Evolutionary conservation across 2,329 filamentous ascomycete genomes (phyloP).

Genomic region (Parascedosporium putredinis): DNA sequence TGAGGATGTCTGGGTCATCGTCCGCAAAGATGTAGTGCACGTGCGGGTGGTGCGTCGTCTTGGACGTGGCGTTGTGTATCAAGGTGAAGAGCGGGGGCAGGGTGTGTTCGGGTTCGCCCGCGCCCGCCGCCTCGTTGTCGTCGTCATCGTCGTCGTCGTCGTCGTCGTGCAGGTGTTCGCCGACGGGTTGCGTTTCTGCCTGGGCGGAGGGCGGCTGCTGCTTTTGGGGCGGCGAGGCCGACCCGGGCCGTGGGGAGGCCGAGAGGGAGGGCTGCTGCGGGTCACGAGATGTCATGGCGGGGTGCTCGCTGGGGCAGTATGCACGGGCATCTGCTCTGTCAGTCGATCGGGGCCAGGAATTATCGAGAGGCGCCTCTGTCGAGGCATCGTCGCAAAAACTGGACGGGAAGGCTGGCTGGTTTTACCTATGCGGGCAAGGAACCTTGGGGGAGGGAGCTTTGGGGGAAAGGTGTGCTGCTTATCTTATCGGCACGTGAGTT

Average conservation of each 20-base stretch:
- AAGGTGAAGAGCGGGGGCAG: conserved; percentile 67
- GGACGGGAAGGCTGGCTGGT: conserved; percentile 1
- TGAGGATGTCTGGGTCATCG: conserved; percentile 72
- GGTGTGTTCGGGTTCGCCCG: neutral
- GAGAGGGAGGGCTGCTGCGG: neutral
- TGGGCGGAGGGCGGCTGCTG: conserved; percentile 1
- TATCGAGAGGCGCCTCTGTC: neutral
- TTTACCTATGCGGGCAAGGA: neutral
- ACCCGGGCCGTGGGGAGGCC: neutral
- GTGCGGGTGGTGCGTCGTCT: conserved; percentile 69
- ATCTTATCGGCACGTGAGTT: conserved; percentile 8
- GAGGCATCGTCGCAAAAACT: conserved; percentile 3
- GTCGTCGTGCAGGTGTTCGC: neutral
- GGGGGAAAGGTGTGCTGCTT: no score
- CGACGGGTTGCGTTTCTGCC: neutral
- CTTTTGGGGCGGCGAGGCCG: neutral
- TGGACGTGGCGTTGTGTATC: conserved; percentile 63
- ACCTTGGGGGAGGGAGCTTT: neutral
- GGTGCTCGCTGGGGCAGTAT: neutral
- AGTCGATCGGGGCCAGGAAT: neutral
- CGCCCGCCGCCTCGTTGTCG: neutral
- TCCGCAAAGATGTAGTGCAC: conserved; percentile 91
- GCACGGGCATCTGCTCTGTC: neutral
- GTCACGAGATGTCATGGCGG: conserved; percentile 5
- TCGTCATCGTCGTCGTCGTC: no score